phyloP scores from a whole-genome alignment of 2,329 filamentous ascomycete genomes.

The Fusarium sp. region DNA sequence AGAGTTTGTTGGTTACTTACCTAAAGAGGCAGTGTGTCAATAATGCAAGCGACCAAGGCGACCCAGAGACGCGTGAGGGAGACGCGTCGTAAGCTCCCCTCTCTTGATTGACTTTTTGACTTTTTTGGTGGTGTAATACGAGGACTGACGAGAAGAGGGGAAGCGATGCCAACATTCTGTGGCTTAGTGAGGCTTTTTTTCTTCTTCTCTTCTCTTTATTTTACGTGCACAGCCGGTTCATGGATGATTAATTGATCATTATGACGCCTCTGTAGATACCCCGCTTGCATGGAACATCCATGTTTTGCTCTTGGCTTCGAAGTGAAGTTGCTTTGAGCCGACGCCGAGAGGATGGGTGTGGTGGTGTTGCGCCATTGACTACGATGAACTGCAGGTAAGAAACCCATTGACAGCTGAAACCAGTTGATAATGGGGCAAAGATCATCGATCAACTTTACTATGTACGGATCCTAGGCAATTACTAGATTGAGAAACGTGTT shows the following conservation, averaged over 20 bases:
- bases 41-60: constrained; percentile 18
- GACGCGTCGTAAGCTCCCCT: constrained; percentile 28
- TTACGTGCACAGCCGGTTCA: constrained; percentile 1
- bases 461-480: neutral
- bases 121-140: neutral
- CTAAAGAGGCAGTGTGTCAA: constrained; percentile 40
- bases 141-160: neutral
- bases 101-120: constrained; percentile 16
- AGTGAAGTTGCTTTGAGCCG: neutral
- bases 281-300: constrained; percentile 28
- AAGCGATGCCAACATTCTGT: too few relatives aligned
- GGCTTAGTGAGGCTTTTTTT: neutral
- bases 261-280: constrained; percentile 21
- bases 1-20: constrained; percentile 29
- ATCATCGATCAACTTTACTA: neutral
- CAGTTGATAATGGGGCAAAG: constrained; percentile 3
- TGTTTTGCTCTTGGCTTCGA: constrained; percentile 5
- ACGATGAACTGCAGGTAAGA: too few relatives aligned
- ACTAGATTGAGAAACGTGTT: constrained; percentile 9
- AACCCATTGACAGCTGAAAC: constrained; percentile 34
- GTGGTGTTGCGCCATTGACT: neutral
- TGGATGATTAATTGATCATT: constrained; percentile 10
- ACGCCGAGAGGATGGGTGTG: neutral
- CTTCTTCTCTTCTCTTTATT: too few relatives aligned
- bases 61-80: constrained; percentile 25